phyloP scores from a whole-genome alignment of 1,139 yeast species.

The Zygoascus sp. region DNA sequence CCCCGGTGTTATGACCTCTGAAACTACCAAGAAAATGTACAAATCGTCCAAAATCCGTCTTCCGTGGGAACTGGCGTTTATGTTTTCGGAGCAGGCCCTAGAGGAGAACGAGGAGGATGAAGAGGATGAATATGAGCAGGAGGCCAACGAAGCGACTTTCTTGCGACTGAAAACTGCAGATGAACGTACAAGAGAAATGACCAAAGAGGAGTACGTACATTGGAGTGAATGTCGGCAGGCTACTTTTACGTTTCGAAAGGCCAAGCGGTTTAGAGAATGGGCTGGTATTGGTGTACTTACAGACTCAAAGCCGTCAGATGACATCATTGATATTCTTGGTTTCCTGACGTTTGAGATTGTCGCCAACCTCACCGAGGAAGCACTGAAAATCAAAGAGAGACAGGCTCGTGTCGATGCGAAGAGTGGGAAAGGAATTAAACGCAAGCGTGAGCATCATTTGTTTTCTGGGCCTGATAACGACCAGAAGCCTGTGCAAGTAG shows the following conservation, averaged over 20 bases:
- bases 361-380: slow-evolving; percentile 89
- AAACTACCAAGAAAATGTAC: slow-evolving; percentile 55
- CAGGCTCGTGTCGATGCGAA: slow-evolving; percentile 49
- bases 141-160: slow-evolving; percentile 82
- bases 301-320: slow-evolving; percentile 92
- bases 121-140: slow-evolving; percentile 82
- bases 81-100: slow-evolving; percentile 86
- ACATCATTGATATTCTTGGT: slow-evolving; percentile 92
- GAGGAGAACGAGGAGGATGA: slow-evolving; percentile 69
- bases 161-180: slow-evolving; percentile 89
- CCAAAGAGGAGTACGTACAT: slow-evolving; percentile 94
- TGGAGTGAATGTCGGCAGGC: slow-evolving; percentile 99
- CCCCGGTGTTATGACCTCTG: slow-evolving; percentile 34
- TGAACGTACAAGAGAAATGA: slow-evolving; percentile 89
- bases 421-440: slow-evolving; percentile 30
- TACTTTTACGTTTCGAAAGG: slow-evolving; percentile 88
- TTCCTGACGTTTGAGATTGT: slow-evolving; percentile 95
- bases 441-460: slow-evolving; percentile 51
- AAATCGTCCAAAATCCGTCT: slow-evolving; percentile 77
- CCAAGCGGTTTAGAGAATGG: slow-evolving; percentile 93
- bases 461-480: slow-evolving; percentile 92
- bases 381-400: slow-evolving; percentile 69
- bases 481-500: slow-evolving; percentile 74
- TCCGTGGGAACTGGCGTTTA: slow-evolving; percentile 94
- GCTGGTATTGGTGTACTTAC: slow-evolving; percentile 80